Evolutionary conservation across 2,329 filamentous ascomycete genomes (phyloP), one percentile per base, ranked within the genome.

Genomic region (Malbranchea cinnamomea): DNA sequence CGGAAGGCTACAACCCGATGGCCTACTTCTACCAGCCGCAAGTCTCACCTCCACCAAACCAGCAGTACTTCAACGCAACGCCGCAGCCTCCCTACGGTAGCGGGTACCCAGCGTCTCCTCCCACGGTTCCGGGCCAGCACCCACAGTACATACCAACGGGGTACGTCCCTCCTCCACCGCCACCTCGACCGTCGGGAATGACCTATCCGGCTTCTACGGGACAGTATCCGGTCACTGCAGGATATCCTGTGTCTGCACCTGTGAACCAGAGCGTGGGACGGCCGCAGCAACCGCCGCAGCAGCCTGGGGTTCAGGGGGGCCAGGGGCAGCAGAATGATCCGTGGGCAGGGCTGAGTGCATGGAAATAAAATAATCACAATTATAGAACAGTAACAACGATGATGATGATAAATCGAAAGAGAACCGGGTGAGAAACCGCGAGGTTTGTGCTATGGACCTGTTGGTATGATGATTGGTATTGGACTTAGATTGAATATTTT

Each of bases 281-380:
- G 33, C 59, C 58, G 12, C 49, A 52, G 20, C 53, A 56, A 31
- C 50, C 52, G 7, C 52, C 53, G 26, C 57, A 56, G 34, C 54
- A 57, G 39, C 42, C 47, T 2, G 49, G 53, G 35, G 23, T 33
- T 12, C 44, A 45, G 16, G 26, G 28, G 13, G 35, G 29, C n/a
- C 37, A 31, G 47, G 28, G 49, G 50, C 28, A 42, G 49, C 24
- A 37, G 46, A 8, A 43, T 37, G 74, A 82, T 60, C 76, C 75
- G 5, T 82, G 74, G 74, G 74, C 74, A 10, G 76, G 75, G 4
- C 50, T 82, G 41, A 76, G 67, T 55, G 68, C 67, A 26, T 80
- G 75, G 75, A 78, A 76, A 50, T 78, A 39, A 49, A 33, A 19
- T 9, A 13, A 29, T n/a, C n/a, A n/a, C n/a, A n/a, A n/a, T n/a